These are phyloP conservation scores for Halteria grandinella DNA, from an alignment of 73 alveolate genomes.

Conservation along the genomic window DNA sequence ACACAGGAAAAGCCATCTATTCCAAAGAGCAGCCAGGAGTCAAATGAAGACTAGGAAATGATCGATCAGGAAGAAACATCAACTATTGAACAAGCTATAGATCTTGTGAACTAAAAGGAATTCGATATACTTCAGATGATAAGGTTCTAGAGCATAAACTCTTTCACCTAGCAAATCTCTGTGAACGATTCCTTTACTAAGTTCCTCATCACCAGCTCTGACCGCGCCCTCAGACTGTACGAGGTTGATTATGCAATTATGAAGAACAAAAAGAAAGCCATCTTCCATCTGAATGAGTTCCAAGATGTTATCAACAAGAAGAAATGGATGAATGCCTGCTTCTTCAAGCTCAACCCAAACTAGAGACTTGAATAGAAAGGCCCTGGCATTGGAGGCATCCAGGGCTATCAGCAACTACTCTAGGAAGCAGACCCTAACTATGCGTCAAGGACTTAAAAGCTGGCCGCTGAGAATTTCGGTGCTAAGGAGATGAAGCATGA, in stretches of 20 bases:
- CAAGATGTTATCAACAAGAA: conserved; percentile 54
- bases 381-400: too few species aligned
- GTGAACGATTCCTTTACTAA: conserved; percentile 32
- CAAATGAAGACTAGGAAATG: too few species aligned
- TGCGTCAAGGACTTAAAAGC: too few species aligned
- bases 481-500: conserved; percentile 1
- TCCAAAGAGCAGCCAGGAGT: too few species aligned
- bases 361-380: not conserved
- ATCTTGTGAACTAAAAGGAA: not conserved
- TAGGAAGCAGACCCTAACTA: too few species aligned
- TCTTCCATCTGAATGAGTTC: conserved; percentile 4
- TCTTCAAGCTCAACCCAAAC: conserved; percentile 29
- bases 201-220: conserved; percentile 37
- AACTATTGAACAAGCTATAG: conserved; percentile 14
- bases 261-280: not conserved
- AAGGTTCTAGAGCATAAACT: conserved; percentile 9
- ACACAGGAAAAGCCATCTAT: too few species aligned
- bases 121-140: conserved; percentile 23
- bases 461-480: conserved; percentile 37
- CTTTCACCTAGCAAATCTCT: not conserved
- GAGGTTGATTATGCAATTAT: not conserved
- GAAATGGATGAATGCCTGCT: conserved; percentile 52
- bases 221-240: conserved; percentile 53
- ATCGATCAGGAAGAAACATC: too few species aligned
- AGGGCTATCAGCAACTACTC: too few species aligned